These are phyloP conservation scores for Gossypium longicalyx DNA, from an alignment of 345 rosid genomes.

Conservation along the genomic window DNA sequence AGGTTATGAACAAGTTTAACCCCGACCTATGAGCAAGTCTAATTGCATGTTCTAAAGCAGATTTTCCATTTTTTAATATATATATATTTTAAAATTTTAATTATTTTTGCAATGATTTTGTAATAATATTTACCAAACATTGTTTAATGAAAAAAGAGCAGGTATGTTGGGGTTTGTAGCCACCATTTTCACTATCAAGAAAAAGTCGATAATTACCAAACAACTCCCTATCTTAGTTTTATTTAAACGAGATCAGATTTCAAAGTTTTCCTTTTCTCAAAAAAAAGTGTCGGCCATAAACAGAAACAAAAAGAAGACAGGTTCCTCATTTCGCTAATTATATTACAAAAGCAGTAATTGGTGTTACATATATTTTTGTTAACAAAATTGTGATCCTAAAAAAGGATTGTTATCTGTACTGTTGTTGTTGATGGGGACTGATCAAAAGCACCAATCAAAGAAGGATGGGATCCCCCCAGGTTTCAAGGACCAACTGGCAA, in stretches of 20 bases:
- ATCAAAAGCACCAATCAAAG: too few species aligned
- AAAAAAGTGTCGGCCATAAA: not conserved
- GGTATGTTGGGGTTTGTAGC: not conserved
- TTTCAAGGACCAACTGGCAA: constrained; percentile 18
- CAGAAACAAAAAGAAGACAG: not conserved
- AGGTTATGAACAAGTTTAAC: too few species aligned
- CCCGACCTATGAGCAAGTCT: too few species aligned
- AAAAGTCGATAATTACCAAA: not conserved
- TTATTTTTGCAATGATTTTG: too few species aligned
- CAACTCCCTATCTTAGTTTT: not conserved
- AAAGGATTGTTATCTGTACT: not conserved
- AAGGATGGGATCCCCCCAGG: not conserved
- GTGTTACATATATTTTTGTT: not conserved
- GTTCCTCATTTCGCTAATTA: not conserved
- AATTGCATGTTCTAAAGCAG: too few species aligned
- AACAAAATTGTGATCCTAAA: not conserved
- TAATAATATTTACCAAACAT: not conserved
- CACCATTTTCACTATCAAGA: not conserved
- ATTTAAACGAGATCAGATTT: not conserved
- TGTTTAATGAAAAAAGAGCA: not conserved
- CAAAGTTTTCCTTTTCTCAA: too few species aligned
- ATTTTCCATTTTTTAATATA: too few species aligned
- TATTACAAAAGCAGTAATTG: not conserved
- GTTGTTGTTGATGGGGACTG: not conserved
- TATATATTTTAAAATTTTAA: too few species aligned